These are phyloP conservation scores for Fonsecaea nubica DNA, from an alignment of 2,329 filamentous ascomycete species.

Conservation along the genomic window DNA sequence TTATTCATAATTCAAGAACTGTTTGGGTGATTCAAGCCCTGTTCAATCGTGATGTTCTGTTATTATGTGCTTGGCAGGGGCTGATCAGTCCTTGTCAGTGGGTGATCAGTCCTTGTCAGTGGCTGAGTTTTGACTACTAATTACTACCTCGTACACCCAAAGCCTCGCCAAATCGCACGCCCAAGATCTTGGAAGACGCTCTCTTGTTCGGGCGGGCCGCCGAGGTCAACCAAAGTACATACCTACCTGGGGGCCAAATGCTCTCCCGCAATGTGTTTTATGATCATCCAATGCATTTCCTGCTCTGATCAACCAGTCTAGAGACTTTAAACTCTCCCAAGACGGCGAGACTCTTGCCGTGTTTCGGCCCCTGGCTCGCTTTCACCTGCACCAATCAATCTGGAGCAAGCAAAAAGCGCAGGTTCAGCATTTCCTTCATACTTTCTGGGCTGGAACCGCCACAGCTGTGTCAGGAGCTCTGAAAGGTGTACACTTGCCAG, in stretches of 20 bases:
- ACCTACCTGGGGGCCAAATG: not conserved
- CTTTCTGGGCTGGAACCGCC: not conserved
- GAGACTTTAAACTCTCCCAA: not conserved
- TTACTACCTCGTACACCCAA: not conserved
- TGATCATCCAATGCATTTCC: not conserved
- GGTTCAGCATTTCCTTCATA: not conserved
- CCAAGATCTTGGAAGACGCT: not conserved
- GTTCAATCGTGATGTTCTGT: no score
- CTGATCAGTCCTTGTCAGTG: not conserved
- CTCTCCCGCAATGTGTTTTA: not conserved
- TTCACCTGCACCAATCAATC: not conserved
- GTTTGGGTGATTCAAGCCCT: no score
- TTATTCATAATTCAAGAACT: no score
- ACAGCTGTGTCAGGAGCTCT: not conserved
- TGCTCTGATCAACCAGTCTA: not conserved
- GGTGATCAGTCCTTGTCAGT: not conserved
- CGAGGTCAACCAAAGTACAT: not conserved
- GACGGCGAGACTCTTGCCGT: not conserved
- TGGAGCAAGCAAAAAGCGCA: not conserved
- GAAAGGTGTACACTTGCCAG: not conserved
- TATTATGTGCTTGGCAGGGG: no score
- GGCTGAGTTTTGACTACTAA: not conserved
- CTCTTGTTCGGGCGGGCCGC: not conserved
- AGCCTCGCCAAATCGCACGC: not conserved
- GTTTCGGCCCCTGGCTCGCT: not conserved